phyloP scores from a whole-genome alignment of 352 stramenopile genomes.

The Globisporangium splendens region DNA sequence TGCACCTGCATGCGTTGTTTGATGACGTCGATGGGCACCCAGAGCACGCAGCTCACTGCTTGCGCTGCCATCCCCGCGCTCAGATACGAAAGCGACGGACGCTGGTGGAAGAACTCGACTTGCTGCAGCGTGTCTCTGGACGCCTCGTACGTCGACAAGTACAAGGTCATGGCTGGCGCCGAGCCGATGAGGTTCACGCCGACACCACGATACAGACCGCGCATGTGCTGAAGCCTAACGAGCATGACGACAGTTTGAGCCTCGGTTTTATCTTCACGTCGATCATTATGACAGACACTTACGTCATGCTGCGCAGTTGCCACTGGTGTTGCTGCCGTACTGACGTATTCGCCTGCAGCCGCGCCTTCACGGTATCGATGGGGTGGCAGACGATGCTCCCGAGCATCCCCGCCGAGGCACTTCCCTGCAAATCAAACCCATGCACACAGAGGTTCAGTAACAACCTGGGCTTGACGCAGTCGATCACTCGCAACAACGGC shows the following conservation, averaged over 20 bases:
- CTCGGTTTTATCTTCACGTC: too few species aligned
- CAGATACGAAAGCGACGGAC: constrained; percentile 64
- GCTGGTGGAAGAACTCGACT: constrained; percentile 36
- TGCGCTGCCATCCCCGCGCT: constrained; percentile 68
- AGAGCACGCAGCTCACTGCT: constrained; percentile 92
- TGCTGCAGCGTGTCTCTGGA: constrained; percentile 52
- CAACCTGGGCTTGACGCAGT: not conserved
- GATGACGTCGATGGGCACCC: constrained; percentile 97
- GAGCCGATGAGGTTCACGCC: constrained; percentile 93
- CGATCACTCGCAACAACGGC: too few species aligned
- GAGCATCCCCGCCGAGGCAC: constrained; percentile 78
- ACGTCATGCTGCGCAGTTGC: constrained; percentile 45
- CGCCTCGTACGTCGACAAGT: constrained; percentile 96
- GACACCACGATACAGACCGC: constrained; percentile 94
- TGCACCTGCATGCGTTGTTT: constrained; percentile 98
- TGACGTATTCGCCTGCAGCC: constrained; percentile 52
- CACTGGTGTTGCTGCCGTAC: constrained; percentile 26
- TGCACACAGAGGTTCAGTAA: not conserved
- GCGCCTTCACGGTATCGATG: constrained; percentile 90
- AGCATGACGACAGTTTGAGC: too few species aligned
- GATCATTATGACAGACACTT: not conserved
- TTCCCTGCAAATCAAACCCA: constrained; percentile 37
- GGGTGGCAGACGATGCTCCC: constrained; percentile 88
- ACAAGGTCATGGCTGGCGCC: constrained; percentile 94
- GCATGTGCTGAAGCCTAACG: constrained; percentile 37